Evolutionary conservation across 805 yeast genomes (phyloP), one percentile per base, ranked within the genome.

Genomic region (Zygosaccharomyces siamensis): DNA sequence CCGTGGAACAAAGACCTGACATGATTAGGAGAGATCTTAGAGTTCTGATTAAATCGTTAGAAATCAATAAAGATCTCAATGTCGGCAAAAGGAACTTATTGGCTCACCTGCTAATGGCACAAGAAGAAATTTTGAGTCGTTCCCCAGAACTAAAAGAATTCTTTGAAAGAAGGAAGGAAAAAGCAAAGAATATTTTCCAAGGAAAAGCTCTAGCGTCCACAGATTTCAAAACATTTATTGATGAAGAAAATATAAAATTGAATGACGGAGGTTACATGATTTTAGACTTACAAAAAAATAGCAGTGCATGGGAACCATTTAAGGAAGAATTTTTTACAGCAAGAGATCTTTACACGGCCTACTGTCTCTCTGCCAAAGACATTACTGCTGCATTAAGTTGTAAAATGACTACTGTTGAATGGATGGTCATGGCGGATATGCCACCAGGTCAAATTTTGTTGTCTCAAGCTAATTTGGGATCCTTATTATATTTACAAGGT

Each of bases 271-370:
- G 69, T 0, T 59, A 58, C 48, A 56, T 65, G 63, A 57, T 61
- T 14, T 47, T 62, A 53, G 58, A 70, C 58, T 16, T 70, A 26
- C 59, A 65, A 16, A 68, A 64, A 45, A 69, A 72, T 59, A 77
- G 73, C 35, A 76, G 74, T 43, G 78, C 80, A 1, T 84, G 87
- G 86, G 82, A 78, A 47, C 85, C 84, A 3, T 89, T 86, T 63
- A 72, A 82, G 32, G 87, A 84, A 49, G 96, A 89, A 58, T 77
- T 85, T 53, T 83, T 89, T 63, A 80, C 82, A 47, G 84, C 88
- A 1, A 74, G 92, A 66, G 96, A 89, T 57, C 60, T 87, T 48
- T 78, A 83, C 55, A 81, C 86, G 3, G 89, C 93, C 2, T 71
- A 82, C 35, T 83, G 86, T 52, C 67, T 88, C 47, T 75, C 84